Evolutionary conservation across 257 asterid genomes (phyloP).

Genomic region (Jacaranda copaia): DNA sequence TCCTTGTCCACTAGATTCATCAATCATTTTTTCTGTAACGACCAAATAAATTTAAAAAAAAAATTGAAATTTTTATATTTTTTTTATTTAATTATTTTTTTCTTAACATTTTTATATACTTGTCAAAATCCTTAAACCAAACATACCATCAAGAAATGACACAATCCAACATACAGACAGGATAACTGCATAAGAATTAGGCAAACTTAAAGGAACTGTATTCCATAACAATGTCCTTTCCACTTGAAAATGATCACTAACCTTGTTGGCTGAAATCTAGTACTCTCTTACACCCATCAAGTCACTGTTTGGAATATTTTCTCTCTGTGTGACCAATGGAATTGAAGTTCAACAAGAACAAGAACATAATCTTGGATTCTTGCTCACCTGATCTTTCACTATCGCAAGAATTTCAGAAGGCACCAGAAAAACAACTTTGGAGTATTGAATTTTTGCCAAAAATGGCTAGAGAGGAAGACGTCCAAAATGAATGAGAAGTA

Average conservation of each 20-base stretch:
- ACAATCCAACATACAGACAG: background rate
- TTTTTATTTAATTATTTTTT: too few species aligned
- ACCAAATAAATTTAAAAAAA: too few species aligned
- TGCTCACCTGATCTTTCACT: slow-evolving; percentile 22
- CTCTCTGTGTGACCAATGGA: background rate
- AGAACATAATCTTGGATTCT: slow-evolving; percentile 36
- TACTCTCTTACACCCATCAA: slow-evolving; percentile 32
- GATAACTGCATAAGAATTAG: background rate
- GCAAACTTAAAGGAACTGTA: slow-evolving; percentile 1
- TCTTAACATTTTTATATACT: too few species aligned
- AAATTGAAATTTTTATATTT: too few species aligned
- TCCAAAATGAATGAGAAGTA: background rate
- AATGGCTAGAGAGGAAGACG: slow-evolving; percentile 24
- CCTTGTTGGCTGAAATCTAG: slow-evolving; percentile 7
- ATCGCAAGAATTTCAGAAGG: background rate
- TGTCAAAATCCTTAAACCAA: too few species aligned
- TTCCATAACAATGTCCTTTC: slow-evolving; percentile 3
- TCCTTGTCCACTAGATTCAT: too few species aligned
- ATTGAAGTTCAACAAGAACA: background rate
- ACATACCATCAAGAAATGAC: background rate
- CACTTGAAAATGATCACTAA: background rate
- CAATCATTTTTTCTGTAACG: too few species aligned
- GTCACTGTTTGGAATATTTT: slow-evolving; percentile 47
- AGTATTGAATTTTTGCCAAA: slow-evolving; percentile 29
- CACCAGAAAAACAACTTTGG: background rate